phyloP scores from a whole-genome alignment of 2,329 filamentous ascomycete species.

The Pseudogymnoascus sp. region DNA sequence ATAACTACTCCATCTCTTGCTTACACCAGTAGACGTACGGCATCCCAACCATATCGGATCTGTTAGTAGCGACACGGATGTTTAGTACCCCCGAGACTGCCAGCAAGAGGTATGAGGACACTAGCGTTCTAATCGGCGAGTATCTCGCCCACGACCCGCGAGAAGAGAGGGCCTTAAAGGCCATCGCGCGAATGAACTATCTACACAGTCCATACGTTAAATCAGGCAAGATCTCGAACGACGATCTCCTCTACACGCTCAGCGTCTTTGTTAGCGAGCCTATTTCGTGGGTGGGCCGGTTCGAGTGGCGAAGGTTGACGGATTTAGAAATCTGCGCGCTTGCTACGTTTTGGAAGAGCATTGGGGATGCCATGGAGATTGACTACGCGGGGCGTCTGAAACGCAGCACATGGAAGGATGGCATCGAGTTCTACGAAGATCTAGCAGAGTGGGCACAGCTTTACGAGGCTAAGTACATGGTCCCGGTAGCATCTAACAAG shows the following conservation, averaged over 20 bases:
- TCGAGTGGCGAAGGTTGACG: conserved; percentile 62
- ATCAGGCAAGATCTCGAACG: conserved; percentile 49
- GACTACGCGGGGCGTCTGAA: conserved; percentile 29
- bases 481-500: conserved; percentile 41
- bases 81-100: conserved; percentile 38
- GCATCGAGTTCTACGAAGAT: conserved; percentile 44
- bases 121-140: conserved; percentile 19
- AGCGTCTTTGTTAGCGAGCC: conserved; percentile 60
- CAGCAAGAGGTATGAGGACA: conserved; percentile 40
- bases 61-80: conserved; percentile 42
- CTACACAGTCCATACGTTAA: conserved; percentile 50
- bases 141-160: conserved; percentile 15
- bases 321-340: conserved; percentile 61
- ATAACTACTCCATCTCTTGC: background rate
- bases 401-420: conserved; percentile 37
- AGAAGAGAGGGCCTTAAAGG: conserved; percentile 35
- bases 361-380: conserved; percentile 64
- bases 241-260: conserved; percentile 58
- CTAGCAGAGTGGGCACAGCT: conserved; percentile 38
- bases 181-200: conserved; percentile 56
- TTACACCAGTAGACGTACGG: conserved; percentile 39
- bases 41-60: conserved; percentile 43
- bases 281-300: conserved; percentile 50
- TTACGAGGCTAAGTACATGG: conserved; percentile 55
- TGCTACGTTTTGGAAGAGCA: conserved; percentile 60